Evolutionary conservation across 768 basidiomycete genomes (phyloP), one percentile per base, ranked within the genome.

Genomic region (Porpolomopsis calyptriformis): DNA sequence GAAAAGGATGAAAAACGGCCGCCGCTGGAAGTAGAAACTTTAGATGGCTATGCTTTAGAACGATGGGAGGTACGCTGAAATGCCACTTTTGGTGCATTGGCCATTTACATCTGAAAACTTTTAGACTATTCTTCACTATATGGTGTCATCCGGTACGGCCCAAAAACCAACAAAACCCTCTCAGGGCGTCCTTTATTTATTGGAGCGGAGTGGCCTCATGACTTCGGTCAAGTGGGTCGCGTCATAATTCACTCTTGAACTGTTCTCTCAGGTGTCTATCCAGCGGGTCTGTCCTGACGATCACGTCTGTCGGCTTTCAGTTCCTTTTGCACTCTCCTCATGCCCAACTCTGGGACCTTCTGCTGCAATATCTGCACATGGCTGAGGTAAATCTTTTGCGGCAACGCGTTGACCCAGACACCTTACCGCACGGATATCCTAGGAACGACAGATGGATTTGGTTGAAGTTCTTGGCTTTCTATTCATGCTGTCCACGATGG

Each of bases 401-500:
- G 39, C 46, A 47, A 19, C 34, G 25, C 49, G 46, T 25, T 52
- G 43, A 50, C 41, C 50, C 53, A 42, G 40, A 38, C 53, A 41
- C 48, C 53, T 56, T 52, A 46, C 29, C 31, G 48, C 33, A 55
- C 52, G 36, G 39, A 40, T 42, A 47, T 50, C 36, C 25, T 58
- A 90, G 85, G 82, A 87, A 66, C 75, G 88, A 47, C 76, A 81
- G 57, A 89, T 92, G 80, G 93, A 94, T 63, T 71, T 93, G 0
- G 89, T 97, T 7, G 89, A 94, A 60, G 86, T 96, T 7, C 72
- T 98, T 46, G 84, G 85, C 52, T 92, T 98, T 64, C 71, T 97
- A 40, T 92, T 98, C 71, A 96, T 97, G 85, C 72, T 99, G 49
- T 92, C 92, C 1, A 96, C 88, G 3, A 92, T 93, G 80, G 90